phyloP scores from a whole-genome alignment of 2,329 filamentous ascomycete species.

The Fusarium fracticaudum region DNA sequence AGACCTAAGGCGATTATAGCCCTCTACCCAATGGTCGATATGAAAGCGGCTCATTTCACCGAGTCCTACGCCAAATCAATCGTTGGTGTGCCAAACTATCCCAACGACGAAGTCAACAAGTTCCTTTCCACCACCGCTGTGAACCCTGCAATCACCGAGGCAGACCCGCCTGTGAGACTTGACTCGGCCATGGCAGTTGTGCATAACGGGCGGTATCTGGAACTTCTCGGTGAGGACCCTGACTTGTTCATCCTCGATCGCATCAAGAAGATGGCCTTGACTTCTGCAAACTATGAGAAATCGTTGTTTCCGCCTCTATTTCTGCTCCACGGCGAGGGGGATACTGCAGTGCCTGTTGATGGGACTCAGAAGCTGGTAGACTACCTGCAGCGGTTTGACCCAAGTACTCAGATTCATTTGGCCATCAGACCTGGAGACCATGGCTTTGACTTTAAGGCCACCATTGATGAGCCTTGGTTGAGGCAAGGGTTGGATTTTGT shows the following conservation, averaged over 20 bases:
- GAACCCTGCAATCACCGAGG: background rate
- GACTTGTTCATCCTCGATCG: background rate
- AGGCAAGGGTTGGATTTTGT: background rate
- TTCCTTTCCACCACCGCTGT: background rate
- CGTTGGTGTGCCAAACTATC: background rate
- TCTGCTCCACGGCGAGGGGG: background rate
- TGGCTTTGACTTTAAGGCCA: background rate
- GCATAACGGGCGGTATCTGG: background rate
- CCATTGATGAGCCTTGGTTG: background rate
- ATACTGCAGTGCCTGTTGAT: background rate
- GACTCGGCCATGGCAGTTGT: background rate
- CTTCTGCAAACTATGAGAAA: fast-evolving
- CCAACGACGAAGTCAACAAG: background rate
- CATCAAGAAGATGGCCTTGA: fast-evolving
- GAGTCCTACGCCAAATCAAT: background rate
- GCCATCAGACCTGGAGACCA: background rate
- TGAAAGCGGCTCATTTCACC: background rate
- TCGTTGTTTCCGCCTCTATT: background rate
- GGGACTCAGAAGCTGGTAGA: background rate
- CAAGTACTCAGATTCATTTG: background rate
- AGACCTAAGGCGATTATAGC: background rate
- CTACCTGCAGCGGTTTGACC: background rate
- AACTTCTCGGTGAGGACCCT: background rate
- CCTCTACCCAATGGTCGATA: background rate
- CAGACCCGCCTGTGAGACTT: background rate